Evolutionary conservation across 805 yeast species (phyloP).

Genomic region (Torulaspora microellipsoides): DNA sequence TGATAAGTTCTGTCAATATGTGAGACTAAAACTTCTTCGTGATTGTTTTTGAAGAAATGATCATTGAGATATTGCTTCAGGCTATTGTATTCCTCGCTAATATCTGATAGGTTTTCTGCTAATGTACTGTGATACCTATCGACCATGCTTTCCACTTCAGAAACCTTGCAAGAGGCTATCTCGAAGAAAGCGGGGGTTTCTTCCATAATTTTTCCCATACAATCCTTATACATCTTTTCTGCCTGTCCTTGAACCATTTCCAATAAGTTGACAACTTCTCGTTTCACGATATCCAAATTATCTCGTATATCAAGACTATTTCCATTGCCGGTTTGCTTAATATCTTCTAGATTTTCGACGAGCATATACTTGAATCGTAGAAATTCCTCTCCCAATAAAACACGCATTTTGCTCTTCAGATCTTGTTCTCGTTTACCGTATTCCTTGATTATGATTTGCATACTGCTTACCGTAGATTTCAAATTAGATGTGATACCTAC

Average conservation of each 20-base stretch:
- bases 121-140: slow-evolving; percentile 20
- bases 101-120: slow-evolving; percentile 27
- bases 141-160: slow-evolving; percentile 16
- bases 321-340: slow-evolving; percentile 10
- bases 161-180: slow-evolving; percentile 17
- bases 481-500: slow-evolving; percentile 21
- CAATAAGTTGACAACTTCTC: slow-evolving; percentile 18
- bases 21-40: slow-evolving; percentile 22
- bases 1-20: slow-evolving; percentile 26
- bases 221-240: slow-evolving; percentile 22
- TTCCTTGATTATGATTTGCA: slow-evolving; percentile 21
- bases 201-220: slow-evolving; percentile 21
- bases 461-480: slow-evolving; percentile 15
- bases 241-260: slow-evolving; percentile 18
- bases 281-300: slow-evolving; percentile 18
- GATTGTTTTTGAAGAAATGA: slow-evolving; percentile 30
- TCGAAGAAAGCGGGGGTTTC: slow-evolving; percentile 25
- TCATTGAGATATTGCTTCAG: slow-evolving; percentile 30
- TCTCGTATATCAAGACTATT: slow-evolving; percentile 13
- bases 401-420: slow-evolving; percentile 20
- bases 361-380: slow-evolving; percentile 17
- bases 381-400: slow-evolving; percentile 24
- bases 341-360: slow-evolving; percentile 13
- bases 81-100: slow-evolving; percentile 32
- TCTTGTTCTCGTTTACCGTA: slow-evolving; percentile 22